These are phyloP conservation scores for Pestalotiopsis sp. DNA, from an alignment of 2,329 filamentous ascomycete genomes.

Conservation along the genomic window DNA sequence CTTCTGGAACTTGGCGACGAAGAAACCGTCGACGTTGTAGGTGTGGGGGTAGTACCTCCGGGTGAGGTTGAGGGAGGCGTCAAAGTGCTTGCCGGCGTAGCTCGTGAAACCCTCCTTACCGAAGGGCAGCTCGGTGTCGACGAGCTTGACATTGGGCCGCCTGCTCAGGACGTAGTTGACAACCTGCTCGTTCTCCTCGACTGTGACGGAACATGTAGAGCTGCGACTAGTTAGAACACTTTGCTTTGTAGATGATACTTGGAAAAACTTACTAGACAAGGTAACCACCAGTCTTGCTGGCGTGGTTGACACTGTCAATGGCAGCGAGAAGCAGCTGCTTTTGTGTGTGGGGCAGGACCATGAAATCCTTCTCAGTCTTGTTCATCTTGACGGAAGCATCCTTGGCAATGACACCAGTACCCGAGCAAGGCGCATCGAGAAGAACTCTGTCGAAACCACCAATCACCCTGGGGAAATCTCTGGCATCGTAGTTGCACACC, in stretches of 20 bases:
- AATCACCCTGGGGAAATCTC: conserved; percentile 91
- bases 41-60: conserved; percentile 87
- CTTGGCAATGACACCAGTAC: conserved; percentile 96
- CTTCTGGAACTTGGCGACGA: conserved; percentile 97
- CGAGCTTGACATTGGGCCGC: conserved; percentile 90
- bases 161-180: conserved; percentile 92
- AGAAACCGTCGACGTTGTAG: conserved; percentile 96
- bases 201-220: conserved; percentile 92
- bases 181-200: conserved; percentile 91
- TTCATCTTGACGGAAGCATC: conserved; percentile 97
- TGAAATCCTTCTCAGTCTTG: conserved; percentile 94
- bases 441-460: conserved; percentile 95
- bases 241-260: too few species aligned
- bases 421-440: conserved; percentile 88
- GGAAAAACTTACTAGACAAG: conserved; percentile 79
- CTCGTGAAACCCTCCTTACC: conserved; percentile 91
- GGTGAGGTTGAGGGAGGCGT: conserved; percentile 80
- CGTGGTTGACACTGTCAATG: conserved; percentile 92
- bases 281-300: conserved; percentile 90
- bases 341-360: conserved; percentile 89
- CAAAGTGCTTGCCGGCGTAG: conserved; percentile 91
- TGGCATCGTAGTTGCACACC: conserved; percentile 92
- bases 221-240: not conserved
- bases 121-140: conserved; percentile 87
- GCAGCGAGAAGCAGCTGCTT: conserved; percentile 92